Percentiles rank a stretch among this genome's conserved stretches.
Conservation (phyloP, 371 early-diverging fungal species). For the Lichtheimia hyalospora region DNA sequence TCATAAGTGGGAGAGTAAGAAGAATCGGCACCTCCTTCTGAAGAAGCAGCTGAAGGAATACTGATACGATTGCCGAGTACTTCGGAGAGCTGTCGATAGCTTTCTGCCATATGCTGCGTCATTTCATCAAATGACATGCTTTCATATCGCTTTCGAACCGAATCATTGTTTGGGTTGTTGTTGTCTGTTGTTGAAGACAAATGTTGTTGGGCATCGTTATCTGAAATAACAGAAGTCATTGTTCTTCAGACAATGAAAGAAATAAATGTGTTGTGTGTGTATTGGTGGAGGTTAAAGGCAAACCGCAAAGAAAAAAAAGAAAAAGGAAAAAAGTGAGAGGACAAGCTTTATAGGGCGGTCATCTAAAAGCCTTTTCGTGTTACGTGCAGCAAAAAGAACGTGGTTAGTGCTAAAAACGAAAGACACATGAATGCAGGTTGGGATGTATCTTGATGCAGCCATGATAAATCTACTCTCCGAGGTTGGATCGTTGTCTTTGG, state of each 20-base stretch:
- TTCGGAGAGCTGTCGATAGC: constrained; percentile 36
- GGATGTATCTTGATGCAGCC: too few relatives aligned
- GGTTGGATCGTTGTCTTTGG: too few relatives aligned
- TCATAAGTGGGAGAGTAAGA: constrained; percentile 1
- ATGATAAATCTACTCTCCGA: too few relatives aligned
- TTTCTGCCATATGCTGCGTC: constrained; percentile 39
- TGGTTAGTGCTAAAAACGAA: background rate
- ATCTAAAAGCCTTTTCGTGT: background rate
- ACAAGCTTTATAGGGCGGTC: background rate
- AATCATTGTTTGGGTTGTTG: constrained; percentile 5
- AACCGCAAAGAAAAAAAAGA: constrained; percentile 3
- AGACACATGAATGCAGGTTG: too few relatives aligned
- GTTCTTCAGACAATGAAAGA: background rate
- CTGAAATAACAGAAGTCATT: background rate
- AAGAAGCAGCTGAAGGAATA: constrained; percentile 15
- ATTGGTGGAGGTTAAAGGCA: background rate
- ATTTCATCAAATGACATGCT: constrained; percentile 48
- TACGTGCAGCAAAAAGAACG: background rate
- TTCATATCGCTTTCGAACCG: constrained; percentile 35
- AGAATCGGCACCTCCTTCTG: background rate
- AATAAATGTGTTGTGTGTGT: too few relatives aligned
- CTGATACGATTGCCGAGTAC: constrained; percentile 33
- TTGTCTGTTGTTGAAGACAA: background rate
- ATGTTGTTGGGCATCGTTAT: background rate
- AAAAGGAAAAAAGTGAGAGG: background rate